Evolutionary conservation across 1,284 basidiomycete species (phyloP).

Genomic region (Trichosporon sp.): DNA sequence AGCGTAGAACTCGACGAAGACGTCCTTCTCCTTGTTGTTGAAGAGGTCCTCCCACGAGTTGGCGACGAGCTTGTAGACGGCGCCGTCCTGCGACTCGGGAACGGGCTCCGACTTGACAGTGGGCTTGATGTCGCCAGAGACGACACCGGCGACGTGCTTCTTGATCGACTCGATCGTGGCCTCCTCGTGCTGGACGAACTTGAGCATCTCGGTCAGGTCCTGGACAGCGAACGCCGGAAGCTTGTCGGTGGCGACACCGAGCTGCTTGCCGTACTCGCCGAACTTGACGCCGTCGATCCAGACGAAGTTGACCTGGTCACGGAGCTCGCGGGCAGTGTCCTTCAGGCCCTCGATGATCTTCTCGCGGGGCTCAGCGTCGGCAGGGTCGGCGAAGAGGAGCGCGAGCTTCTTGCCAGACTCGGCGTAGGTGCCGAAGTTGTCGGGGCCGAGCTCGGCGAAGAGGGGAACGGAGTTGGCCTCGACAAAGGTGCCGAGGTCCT

Average conservation of each 20-base stretch:
- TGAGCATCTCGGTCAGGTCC: slow-evolving; percentile 74
- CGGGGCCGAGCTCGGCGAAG: slow-evolving; percentile 87
- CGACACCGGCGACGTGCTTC: slow-evolving; percentile 64
- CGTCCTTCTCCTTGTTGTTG: slow-evolving; percentile 83
- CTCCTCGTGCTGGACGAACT: slow-evolving; percentile 74
- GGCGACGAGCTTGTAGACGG: slow-evolving; percentile 79
- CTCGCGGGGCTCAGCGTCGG: slow-evolving; percentile 57
- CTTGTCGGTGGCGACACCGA: slow-evolving; percentile 72
- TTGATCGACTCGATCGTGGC: slow-evolving; percentile 51
- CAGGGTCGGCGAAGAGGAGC: slow-evolving; percentile 89
- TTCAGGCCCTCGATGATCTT: slow-evolving; percentile 65
- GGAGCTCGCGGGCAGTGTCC: slow-evolving; percentile 73
- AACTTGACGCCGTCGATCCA: slow-evolving; percentile 97
- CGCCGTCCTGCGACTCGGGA: slow-evolving; percentile 75
- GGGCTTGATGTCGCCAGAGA: slow-evolving; percentile 70
- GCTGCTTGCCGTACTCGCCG: slow-evolving; percentile 88
- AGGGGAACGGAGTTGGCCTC: slow-evolving; percentile 79
- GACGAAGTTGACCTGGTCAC: slow-evolving; percentile 91
- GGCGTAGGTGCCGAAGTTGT: slow-evolving; percentile 89
- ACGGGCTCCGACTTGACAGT: slow-evolving; percentile 87
- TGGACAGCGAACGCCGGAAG: slow-evolving; percentile 97
- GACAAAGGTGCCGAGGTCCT: slow-evolving; percentile 72
- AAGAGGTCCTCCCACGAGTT: slow-evolving; percentile 85
- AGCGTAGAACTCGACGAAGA: slow-evolving; percentile 96
- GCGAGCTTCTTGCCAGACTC: slow-evolving; percentile 79